Base-by-base conservation (phyloP, 129 eudicot genomes). In the sunflower (Helianthus annuus) region DNA sequence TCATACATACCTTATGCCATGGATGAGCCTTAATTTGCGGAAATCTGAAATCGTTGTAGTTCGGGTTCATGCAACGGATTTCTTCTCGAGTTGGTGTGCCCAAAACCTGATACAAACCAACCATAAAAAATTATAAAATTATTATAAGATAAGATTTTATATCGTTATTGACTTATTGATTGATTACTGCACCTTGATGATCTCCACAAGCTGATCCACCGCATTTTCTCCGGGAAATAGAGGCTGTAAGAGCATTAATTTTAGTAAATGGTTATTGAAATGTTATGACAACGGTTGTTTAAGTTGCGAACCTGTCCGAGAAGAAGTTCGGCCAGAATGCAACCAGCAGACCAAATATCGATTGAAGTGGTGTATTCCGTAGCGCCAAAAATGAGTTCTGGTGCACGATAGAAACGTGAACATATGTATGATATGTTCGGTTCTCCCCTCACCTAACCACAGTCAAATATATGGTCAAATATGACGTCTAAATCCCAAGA, bases 61-160 rank as follows among this genome's bases (percentile, higher is more conserved):
- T 87, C 54, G 98, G 98, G 79, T 92, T 92, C 98, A 92, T 92
- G 45, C 98, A 92, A 36, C 98, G 89, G 16, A 92, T 85, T 82
- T 92, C 98, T 76, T 92, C 98, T 42, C 98, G 79, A 15, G 98
- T 92, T 36, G 98, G 98, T n/a, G 98, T 92, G 66, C 98, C 98
- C 81, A 92, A 90, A 79, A 92, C 96, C 98, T 92, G 71, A 78
- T 78, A 77, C 39, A 63, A 15, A 76, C 12, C 53, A 52, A 53
- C 17, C 42, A 49, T 49, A 58, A 72, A 70, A 79, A 64, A 69
- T 74, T 48, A 51, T 19, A 68, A 62, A 39, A 32, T 32, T 32
- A 32, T 32, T 3, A 32, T 2, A 32, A 42, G 46, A 56, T 15
- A 17, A n/a, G 7, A 13, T 11, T 62, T 44, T 17, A 34, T 52